These are phyloP conservation scores for Coniferiporia weirii DNA, from an alignment of 1,284 basidiomycete genomes.

Conservation along the genomic window DNA sequence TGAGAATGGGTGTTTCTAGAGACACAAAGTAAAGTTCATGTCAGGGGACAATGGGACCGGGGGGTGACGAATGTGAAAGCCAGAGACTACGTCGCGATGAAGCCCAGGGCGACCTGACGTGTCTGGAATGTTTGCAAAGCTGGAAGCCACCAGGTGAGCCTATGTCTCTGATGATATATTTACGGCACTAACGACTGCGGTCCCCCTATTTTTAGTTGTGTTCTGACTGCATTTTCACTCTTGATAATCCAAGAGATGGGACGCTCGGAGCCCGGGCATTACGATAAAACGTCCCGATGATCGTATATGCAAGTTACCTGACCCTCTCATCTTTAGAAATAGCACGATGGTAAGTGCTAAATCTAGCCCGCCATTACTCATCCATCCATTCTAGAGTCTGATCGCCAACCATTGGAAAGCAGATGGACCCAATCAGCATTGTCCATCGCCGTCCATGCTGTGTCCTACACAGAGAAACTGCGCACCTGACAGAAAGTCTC, in stretches of 20 bases:
- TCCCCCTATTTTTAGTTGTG: slow-evolving; percentile 50
- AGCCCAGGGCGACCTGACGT: slow-evolving; percentile 76
- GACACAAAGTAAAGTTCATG: background rate
- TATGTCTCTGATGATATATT: slow-evolving; percentile 7
- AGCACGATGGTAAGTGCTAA: slow-evolving; percentile 69
- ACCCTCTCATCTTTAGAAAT: slow-evolving; percentile 72
- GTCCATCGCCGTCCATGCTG: slow-evolving; percentile 86
- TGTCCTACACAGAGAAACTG: slow-evolving; percentile 73
- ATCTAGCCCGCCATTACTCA: background rate
- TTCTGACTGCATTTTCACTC: slow-evolving; percentile 75
- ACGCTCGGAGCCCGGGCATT: slow-evolving; percentile 82
- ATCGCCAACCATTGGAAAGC: slow-evolving; percentile 12
- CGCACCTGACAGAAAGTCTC: slow-evolving; percentile 68
- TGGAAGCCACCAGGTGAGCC: slow-evolving; percentile 71
- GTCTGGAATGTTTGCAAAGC: slow-evolving; percentile 69
- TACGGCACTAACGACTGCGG: background rate
- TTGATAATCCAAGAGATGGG: slow-evolving; percentile 87
- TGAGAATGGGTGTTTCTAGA: slow-evolving; percentile 15
- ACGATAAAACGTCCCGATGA: slow-evolving; percentile 64
- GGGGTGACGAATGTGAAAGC: slow-evolving; percentile 68
- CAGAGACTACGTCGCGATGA: slow-evolving; percentile 86
- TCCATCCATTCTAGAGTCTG: background rate
- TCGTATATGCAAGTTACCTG: slow-evolving; percentile 69
- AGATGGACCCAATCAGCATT: slow-evolving; percentile 81
- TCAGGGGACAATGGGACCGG: slow-evolving; percentile 52